A percentile compares a stretch with the other conserved stretches of the same genome.
Evolutionary conservation across 2,329 filamentous ascomycete genomes (phyloP).

Genomic region (Fusarium equiseti): DNA sequence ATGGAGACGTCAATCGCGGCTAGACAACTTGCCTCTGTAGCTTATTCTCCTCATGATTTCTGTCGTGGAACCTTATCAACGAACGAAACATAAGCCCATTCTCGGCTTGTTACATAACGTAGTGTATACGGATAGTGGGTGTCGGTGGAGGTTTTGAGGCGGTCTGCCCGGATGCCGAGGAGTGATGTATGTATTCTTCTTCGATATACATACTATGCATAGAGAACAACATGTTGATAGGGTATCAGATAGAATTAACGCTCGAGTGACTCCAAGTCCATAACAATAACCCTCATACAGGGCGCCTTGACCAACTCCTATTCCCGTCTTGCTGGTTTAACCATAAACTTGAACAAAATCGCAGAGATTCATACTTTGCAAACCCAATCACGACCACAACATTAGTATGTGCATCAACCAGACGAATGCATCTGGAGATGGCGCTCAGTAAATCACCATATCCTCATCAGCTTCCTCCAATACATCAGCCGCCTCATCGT

Average conservation of each 20-base stretch:
- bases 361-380: neutral
- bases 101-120: slow-evolving; percentile 27
- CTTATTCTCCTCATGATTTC: neutral
- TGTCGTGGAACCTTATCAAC: slow-evolving; percentile 26
- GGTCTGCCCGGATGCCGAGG: slow-evolving; percentile 15
- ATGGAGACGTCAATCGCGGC: slow-evolving; percentile 21
- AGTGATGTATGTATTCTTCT: neutral
- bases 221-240: neutral
- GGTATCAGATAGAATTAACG: slow-evolving; percentile 30
- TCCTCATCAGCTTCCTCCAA: slow-evolving; percentile 89
- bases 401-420: slow-evolving; percentile 1
- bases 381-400: neutral
- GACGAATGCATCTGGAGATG: neutral
- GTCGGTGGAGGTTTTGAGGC: slow-evolving; percentile 15
- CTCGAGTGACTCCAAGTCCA: neutral
- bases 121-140: slow-evolving; percentile 7
- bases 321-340: neutral
- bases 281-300: slow-evolving; percentile 8
- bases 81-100: slow-evolving; percentile 12
- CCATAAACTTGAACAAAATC: neutral
- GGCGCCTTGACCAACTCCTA: slow-evolving; percentile 7
- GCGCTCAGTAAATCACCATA: slow-evolving; percentile 83
- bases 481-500: slow-evolving; percentile 81
- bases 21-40: neutral
- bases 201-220: neutral